Evolutionary conservation across 306 rosid species (phyloP), one percentile per base, ranked within the genome.

Genomic region (Alnus rubra): DNA sequence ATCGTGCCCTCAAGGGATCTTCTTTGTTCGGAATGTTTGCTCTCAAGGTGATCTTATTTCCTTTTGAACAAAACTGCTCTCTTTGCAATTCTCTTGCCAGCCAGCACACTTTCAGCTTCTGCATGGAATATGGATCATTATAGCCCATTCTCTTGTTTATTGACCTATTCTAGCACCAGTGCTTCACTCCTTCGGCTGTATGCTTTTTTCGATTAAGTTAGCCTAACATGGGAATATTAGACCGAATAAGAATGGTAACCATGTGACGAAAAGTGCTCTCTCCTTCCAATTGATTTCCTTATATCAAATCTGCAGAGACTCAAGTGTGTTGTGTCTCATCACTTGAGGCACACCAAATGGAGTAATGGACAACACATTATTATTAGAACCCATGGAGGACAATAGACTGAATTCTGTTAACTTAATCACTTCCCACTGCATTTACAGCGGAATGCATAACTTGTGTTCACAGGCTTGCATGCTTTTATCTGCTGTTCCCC

Each of bases 21-120:
- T 91, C 98, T 68, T 84, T 95, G 82, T 92, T 92, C 68, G 98
- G 98, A 83, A 95, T 95, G 98, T 94, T 94, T 86, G 89, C 97
- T 73, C 71, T 92, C 83, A 94, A 91, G 98, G 98, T 94, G 89
- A 71, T 67, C 70, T 53, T 67, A 28, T 31, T 74, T 33, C 48
- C 39, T 15, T 12, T 62, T 45, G 14, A 69, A 42, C 75, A 71
- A 30, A 30, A 7, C 5, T 14, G 23, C 19, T 51, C 28, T 69
- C 50, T 69, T 69, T 63, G 50, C 50, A 67, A 42, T 67, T 39
- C 48, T 65, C 71, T 37, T 39, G 28, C 16, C 44, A 64, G 28
- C 28, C 28, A 23, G 35, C 10, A 67, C 39, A 42, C 18, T 67
- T 39, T 18, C 71, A 39, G 50, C 71, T 37, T n/a, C 19, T 67